Percentiles rank a stretch among this genome's conserved stretches.
phyloP scores from a whole-genome alignment of 768 basidiomycete genomes.

The Stropharia rugosoannulata region DNA sequence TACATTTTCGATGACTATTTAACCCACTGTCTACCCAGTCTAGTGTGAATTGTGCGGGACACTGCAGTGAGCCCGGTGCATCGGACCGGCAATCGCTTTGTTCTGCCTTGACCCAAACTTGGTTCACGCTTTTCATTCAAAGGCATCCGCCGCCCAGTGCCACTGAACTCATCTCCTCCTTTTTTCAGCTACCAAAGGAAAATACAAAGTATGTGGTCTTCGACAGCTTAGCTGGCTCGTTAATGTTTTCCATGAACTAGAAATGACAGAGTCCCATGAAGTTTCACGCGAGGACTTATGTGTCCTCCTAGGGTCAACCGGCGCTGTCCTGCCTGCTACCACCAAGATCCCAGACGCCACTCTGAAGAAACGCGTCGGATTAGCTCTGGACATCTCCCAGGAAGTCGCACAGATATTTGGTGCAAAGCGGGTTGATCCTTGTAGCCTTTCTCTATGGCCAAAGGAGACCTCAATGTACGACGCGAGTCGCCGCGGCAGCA shows the following conservation, averaged over 20 bases:
- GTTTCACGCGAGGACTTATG: constrained; percentile 28
- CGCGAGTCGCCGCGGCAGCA: constrained; percentile 20
- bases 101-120: too few relatives aligned
- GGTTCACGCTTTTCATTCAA: too few relatives aligned
- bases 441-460: constrained; percentile 13
- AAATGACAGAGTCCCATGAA: neutral
- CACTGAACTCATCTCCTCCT: too few relatives aligned
- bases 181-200: too few relatives aligned
- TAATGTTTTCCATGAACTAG: neutral
- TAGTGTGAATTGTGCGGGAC: too few relatives aligned
- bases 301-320: constrained; percentile 25
- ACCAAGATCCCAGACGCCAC: constrained; percentile 26
- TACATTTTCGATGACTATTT: too few relatives aligned
- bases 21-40: too few relatives aligned
- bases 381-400: constrained; percentile 27
- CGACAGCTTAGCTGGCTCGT: too few relatives aligned
- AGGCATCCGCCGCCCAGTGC: too few relatives aligned
- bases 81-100: too few relatives aligned
- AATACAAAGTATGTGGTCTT: too few relatives aligned
- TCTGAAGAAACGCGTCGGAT: constrained; percentile 21
- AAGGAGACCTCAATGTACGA: constrained; percentile 16
- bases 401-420: constrained; percentile 18
- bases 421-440: constrained; percentile 13
- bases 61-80: too few relatives aligned
- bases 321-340: constrained; percentile 23